Percentiles rank a stretch among this genome's conserved stretches.
phyloP scores from a whole-genome alignment of 305 asterid genomes.

The Plantago coronopus region DNA sequence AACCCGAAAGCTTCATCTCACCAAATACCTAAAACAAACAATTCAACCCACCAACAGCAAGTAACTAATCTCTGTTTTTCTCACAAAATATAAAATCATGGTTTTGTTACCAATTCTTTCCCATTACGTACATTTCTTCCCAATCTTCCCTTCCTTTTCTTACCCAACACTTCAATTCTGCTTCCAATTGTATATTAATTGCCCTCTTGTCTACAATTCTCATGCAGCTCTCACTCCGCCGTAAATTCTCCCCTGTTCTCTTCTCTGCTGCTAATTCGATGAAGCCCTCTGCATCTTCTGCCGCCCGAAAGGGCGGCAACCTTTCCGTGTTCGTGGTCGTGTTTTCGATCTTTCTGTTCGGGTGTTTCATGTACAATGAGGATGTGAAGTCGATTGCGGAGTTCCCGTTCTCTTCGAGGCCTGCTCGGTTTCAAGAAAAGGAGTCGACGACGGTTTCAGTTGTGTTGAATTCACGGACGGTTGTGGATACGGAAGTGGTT shows the following conservation, averaged over 20 bases:
- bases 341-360: conserved; percentile 63
- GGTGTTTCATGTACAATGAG: conserved; percentile 83
- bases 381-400: conserved; percentile 77
- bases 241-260: conserved; percentile 43
- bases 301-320: conserved; percentile 54
- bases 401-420: conserved; percentile 65
- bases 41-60: conserved; percentile 2
- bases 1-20: conserved; percentile 44
- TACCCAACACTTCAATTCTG: neutral
- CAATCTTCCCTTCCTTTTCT: conserved; percentile 10
- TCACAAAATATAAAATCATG: conserved; percentile 12
- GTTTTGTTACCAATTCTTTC: conserved; percentile 4
- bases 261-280: conserved; percentile 34
- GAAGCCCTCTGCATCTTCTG: conserved; percentile 40
- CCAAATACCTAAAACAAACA: conserved; percentile 39
- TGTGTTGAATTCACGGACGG: conserved; percentile 53
- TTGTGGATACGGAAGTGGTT: conserved; percentile 45
- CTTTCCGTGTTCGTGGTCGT: conserved; percentile 58
- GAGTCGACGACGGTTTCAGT: conserved; percentile 38
- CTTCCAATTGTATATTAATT: neutral
- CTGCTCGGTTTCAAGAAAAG: conserved; percentile 31
- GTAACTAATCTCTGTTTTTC: conserved; percentile 12
- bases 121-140: conserved; percentile 15
- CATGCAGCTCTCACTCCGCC: conserved; percentile 64
- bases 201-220: neutral